Percentiles rank a stretch among this genome's conserved stretches.
Conservation (phyloP, 129 eudicot species). For the Smallanthus sonchifolius region DNA sequence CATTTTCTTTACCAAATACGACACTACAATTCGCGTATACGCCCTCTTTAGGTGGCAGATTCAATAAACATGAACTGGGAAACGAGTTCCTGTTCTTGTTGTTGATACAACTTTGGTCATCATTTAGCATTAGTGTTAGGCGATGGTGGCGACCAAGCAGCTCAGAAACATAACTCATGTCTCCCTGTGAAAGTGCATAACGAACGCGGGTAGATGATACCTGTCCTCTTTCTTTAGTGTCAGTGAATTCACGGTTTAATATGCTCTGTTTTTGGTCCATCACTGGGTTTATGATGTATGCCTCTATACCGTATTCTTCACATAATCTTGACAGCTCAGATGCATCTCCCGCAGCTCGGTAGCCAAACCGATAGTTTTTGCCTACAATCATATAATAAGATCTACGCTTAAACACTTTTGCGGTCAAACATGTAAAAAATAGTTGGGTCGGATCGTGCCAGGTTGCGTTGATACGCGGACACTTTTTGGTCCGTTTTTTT, state of each 20-base stretch:
- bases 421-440: neutral
- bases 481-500: too few relatives aligned
- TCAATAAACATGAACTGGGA: slow-evolving; percentile 63
- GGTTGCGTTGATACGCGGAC: neutral
- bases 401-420: neutral
- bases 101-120: slow-evolving; percentile 26
- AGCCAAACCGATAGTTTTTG: slow-evolving; percentile 91
- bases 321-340: slow-evolving; percentile 67
- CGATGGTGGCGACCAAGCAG: slow-evolving; percentile 95
- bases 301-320: slow-evolving; percentile 62
- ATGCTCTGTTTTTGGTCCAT: slow-evolving; percentile 72
- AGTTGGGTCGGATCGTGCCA: neutral
- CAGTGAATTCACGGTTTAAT: slow-evolving; percentile 14
- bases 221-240: slow-evolving; percentile 83
- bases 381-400: slow-evolving; percentile 40
- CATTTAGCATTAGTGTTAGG: slow-evolving; percentile 39
- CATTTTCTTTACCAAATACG: slow-evolving; percentile 32
- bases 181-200: slow-evolving; percentile 77
- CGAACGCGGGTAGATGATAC: slow-evolving; percentile 98
- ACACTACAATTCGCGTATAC: slow-evolving; percentile 56
- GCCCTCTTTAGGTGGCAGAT: slow-evolving; percentile 94
- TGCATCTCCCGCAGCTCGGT: slow-evolving; percentile 81
- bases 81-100: slow-evolving; percentile 38
- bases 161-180: slow-evolving; percentile 80
- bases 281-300: slow-evolving; percentile 74